Base-by-base conservation (phyloP, 805 yeast genomes). In the Myxozyma monticola region DNA sequence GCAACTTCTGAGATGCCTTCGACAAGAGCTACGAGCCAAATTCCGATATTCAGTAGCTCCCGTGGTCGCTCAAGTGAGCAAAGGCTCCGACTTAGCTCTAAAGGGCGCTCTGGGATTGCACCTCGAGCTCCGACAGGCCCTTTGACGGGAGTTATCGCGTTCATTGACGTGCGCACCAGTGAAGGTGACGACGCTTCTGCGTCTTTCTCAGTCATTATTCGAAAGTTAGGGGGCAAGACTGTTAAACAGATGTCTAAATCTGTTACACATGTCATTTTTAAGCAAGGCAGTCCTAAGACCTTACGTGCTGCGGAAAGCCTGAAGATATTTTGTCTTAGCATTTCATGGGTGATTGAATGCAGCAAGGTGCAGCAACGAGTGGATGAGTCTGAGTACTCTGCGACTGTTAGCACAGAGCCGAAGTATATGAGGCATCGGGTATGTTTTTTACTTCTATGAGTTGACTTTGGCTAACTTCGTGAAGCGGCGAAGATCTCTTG, bases 261-360 rank as follows among this genome's bases (percentile, higher is more conserved):
- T 8, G 48, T 51, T 24, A 58, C 62, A 1, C 63, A 60, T 40
- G 29, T 60, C 15, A 36, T 60, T 10, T 60, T 50, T 28, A 55
- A 60, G 22, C 37, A 47, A 26, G 62, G 62, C 1, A 38, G 50
- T 43, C 49, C 54, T n/a, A 40, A 42, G 37, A 45, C 61, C 5
- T 26, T 49, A 20, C 45, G 38, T 20, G 14, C 17, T 20, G 58
- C 62, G 9, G 35, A 33, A 25, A 37, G 41, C n/a, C 29, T 41
- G 37, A 29, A 35, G 4, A 34, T 45, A 1, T 24, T 14, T 6
- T 55, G 61, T 29, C 37, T 59, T 4, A 34, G 43, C 9, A 45
- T 59, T 24, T 42, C 48, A 14, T 59, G 62, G 62, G 40, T 59
- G 17, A 45, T 59, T 25, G 59, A 39, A 17, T 42, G 42, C 33